Conservation (phyloP, 148 eudicot genomes). For the Rhododendron henanense region DNA sequence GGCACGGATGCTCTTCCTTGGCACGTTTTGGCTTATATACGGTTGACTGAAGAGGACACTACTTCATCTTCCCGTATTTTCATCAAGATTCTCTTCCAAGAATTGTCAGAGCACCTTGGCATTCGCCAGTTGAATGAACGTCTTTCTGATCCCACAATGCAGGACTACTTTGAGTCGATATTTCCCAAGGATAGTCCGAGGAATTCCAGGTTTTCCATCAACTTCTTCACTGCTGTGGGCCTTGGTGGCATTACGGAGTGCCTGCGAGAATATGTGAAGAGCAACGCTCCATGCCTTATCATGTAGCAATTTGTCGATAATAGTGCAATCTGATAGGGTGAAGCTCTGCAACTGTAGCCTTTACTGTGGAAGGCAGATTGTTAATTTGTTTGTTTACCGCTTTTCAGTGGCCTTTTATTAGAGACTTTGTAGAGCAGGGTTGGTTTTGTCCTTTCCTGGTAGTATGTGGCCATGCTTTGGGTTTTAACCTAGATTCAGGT, state of each 20-base stretch:
- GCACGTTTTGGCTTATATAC: no score
- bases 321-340: background rate
- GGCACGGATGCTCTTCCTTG: no score
- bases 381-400: no score
- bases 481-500: background rate
- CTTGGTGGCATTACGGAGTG: slow-evolving; percentile 12
- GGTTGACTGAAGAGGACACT: slow-evolving; percentile 74
- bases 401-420: no score
- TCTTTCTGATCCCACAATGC: slow-evolving; percentile 35
- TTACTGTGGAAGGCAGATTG: background rate
- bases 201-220: slow-evolving; percentile 72
- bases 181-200: slow-evolving; percentile 75
- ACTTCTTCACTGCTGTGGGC: slow-evolving; percentile 61
- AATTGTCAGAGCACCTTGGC: slow-evolving; percentile 74
- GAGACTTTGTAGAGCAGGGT: no score
- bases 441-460: no score
- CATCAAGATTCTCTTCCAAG: slow-evolving; percentile 97
- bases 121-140: slow-evolving; percentile 67
- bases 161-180: slow-evolving; percentile 69
- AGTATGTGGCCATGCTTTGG: background rate
- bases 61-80: slow-evolving; percentile 92
- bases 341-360: background rate
- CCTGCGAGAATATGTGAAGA: slow-evolving; percentile 69
- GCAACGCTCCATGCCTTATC: slow-evolving; percentile 7
- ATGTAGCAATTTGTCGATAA: background rate